These are phyloP conservation scores for Podospora pseudoanserina DNA, from an alignment of 495 filamentous ascomycete genomes.

Conservation along the genomic window DNA sequence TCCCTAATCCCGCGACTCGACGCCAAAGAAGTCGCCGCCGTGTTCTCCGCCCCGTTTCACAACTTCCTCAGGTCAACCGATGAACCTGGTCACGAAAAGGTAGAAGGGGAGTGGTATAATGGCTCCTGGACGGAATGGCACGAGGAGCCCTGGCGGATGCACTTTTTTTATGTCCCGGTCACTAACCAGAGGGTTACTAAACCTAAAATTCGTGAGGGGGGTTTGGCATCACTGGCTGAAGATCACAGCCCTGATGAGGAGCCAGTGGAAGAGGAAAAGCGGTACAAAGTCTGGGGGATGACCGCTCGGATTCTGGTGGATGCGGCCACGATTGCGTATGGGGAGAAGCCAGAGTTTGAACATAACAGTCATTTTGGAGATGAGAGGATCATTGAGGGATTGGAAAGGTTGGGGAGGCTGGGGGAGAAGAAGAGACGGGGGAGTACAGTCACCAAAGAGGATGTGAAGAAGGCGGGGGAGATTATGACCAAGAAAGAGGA, in stretches of 20 bases:
- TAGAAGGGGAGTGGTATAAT: constrained; percentile 63
- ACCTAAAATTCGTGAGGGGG: constrained; percentile 40
- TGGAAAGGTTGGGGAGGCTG: constrained; percentile 61
- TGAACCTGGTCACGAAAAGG: constrained; percentile 37
- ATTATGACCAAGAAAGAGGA: constrained; percentile 33
- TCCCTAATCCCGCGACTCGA: constrained; percentile 74
- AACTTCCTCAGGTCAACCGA: constrained; percentile 60
- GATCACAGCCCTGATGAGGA: constrained; percentile 19
- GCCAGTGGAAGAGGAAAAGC: constrained; percentile 45
- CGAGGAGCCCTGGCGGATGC: constrained; percentile 65
- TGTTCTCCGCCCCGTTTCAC: constrained; percentile 79
- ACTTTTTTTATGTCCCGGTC: constrained; percentile 84
- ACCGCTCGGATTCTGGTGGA: constrained; percentile 86
- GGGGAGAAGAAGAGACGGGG: constrained; percentile 50
- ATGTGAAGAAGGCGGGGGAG: constrained; percentile 49
- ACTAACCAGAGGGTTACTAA: constrained; percentile 57
- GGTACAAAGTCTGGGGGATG: constrained; percentile 87
- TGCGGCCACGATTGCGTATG: constrained; percentile 78
- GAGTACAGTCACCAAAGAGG: constrained; percentile 56
- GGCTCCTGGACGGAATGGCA: constrained; percentile 65
- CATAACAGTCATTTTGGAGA: constrained; percentile 78
- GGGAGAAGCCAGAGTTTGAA: constrained; percentile 74
- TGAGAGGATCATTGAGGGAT: constrained; percentile 64
- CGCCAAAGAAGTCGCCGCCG: constrained; percentile 82
- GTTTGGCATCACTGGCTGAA: constrained; percentile 31